phyloP scores from a whole-genome alignment of 2,329 filamentous ascomycete species.

The Colletotrichum sansevieriae region DNA sequence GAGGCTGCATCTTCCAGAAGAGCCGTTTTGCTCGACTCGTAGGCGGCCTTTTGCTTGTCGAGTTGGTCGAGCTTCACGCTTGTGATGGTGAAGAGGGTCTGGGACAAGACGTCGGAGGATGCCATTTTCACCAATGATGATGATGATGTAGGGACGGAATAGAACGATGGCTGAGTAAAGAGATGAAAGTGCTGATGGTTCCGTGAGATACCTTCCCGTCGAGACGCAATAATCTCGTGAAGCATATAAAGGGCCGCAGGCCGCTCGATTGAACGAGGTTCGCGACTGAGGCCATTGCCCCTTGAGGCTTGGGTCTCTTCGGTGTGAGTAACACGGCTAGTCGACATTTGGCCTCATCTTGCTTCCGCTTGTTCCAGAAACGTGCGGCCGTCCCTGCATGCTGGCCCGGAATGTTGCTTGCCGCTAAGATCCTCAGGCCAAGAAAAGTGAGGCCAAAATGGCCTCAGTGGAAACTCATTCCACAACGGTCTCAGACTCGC shows the following conservation, averaged over 20 bases:
- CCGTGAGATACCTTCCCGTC: neutral
- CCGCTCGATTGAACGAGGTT: neutral
- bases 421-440: neutral
- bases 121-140: constrained; percentile 46
- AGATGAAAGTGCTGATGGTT: neutral
- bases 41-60: constrained; percentile 62
- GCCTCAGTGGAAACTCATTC: constrained; percentile 1
- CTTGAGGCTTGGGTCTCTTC: neutral
- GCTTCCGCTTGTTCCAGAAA: neutral
- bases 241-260: neutral
- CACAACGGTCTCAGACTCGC: neutral
- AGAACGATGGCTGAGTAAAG: neutral
- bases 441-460: constrained; percentile 10
- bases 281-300: neutral
- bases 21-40: constrained; percentile 59
- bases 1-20: constrained; percentile 51
- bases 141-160: neutral
- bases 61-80: constrained; percentile 69
- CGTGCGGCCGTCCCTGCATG: neutral
- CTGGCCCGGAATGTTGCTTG: neutral
- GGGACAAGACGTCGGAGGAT: constrained; percentile 57
- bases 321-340: neutral
- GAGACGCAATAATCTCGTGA: neutral
- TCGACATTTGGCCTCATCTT: constrained; percentile 10
- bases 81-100: constrained; percentile 68